A percentile compares a stretch with the other conserved stretches of the same genome.
phyloP scores from a whole-genome alignment of 2,329 filamentous ascomycete species.

The Penicillium hordei region DNA sequence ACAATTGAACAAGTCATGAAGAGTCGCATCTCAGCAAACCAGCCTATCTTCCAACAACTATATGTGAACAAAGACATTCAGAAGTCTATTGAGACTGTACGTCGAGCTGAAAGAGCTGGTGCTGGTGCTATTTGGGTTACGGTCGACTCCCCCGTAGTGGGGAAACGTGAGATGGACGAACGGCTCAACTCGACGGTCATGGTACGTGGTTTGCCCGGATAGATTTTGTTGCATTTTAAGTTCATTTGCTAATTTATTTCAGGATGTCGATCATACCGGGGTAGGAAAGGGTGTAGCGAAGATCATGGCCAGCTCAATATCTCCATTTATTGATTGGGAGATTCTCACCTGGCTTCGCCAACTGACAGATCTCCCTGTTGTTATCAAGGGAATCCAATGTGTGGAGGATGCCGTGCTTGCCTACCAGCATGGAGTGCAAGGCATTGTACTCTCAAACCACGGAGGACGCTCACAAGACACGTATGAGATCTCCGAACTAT shows the following conservation, averaged over 20 bases:
- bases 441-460: constrained; percentile 43
- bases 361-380: constrained; percentile 37
- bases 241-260: not conserved
- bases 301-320: constrained; percentile 30
- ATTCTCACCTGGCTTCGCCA: constrained; percentile 43
- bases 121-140: too few species aligned
- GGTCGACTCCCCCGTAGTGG: too few species aligned
- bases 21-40: too few species aligned
- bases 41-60: too few species aligned
- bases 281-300: constrained; percentile 32
- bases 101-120: too few species aligned
- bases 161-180: not conserved
- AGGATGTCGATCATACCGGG: constrained; percentile 14
- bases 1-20: too few species aligned
- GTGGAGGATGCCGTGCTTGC: constrained; percentile 52
- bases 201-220: constrained; percentile 11
- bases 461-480: constrained; percentile 51
- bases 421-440: constrained; percentile 47
- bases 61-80: too few species aligned
- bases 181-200: constrained; percentile 28
- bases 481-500: constrained; percentile 15
- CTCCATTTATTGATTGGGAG: constrained; percentile 32
- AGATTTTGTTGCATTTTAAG: not conserved
- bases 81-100: too few species aligned
- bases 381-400: constrained; percentile 47